A percentile compares a stretch with the other conserved stretches of the same genome.
Conservation (phyloP, 768 basidiomycete species). For the Mycena haematopus region DNA sequence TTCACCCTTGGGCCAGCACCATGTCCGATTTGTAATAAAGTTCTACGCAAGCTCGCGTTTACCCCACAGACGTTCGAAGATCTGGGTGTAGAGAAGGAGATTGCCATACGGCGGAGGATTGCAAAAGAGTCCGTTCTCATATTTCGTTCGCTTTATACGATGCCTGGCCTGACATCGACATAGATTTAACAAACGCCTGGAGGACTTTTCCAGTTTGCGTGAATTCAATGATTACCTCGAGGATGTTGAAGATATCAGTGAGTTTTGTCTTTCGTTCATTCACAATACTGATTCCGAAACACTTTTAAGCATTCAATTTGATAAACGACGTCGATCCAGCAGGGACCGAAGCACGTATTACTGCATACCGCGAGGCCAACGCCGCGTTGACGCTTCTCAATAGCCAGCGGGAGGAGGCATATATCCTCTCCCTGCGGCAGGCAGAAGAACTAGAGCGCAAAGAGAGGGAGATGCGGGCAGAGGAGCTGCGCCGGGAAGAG, state of each 20-base stretch:
- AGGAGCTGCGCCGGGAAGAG: conserved; percentile 68
- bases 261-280: conserved; percentile 24
- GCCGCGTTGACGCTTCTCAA: conserved; percentile 85
- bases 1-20: conserved; percentile 96
- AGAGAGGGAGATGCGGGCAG: conserved; percentile 72
- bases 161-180: conserved; percentile 6
- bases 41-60: conserved; percentile 92
- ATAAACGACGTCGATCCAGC: conserved; percentile 86
- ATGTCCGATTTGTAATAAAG: conserved; percentile 91
- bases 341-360: conserved; percentile 85
- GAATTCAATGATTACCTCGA: conserved; percentile 96
- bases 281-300: conserved; percentile 4
- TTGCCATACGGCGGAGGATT: conserved; percentile 84
- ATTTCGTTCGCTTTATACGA: background rate
- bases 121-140: conserved; percentile 76
- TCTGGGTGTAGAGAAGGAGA: conserved; percentile 91
- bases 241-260: conserved; percentile 88
- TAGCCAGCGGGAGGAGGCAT: conserved; percentile 79
- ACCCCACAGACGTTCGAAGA: conserved; percentile 95
- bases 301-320: conserved; percentile 85
- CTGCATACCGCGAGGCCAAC: conserved; percentile 80
- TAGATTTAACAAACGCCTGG: conserved; percentile 93
- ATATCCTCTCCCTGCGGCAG: conserved; percentile 71
- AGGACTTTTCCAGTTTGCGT: conserved; percentile 83
- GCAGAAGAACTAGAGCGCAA: conserved; percentile 82